A percentile compares a stretch with the other conserved stretches of the same genome.
Conservation (phyloP, 345 rosid genomes). For the Stellera chamaejasme region DNA sequence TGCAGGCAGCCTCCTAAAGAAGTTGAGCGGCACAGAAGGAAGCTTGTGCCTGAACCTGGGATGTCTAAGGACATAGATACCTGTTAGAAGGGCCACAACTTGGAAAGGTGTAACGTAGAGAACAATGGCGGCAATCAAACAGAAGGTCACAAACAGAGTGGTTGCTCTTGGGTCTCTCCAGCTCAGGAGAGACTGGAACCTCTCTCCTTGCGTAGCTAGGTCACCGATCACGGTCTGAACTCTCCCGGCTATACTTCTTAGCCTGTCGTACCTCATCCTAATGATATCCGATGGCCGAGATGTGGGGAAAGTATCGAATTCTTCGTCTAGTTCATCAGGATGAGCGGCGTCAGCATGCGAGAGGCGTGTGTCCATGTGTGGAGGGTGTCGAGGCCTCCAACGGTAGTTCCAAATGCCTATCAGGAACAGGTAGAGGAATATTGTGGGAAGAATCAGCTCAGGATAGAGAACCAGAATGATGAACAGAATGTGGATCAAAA, state of each 20-base stretch:
- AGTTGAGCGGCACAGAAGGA: conserved; percentile 33
- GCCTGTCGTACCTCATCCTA: conserved; percentile 32
- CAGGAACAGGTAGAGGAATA: conserved; percentile 14
- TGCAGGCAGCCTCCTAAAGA: conserved; percentile 93
- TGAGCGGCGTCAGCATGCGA: conserved; percentile 24
- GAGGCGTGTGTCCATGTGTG: conserved; percentile 31
- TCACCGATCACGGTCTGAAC: conserved; percentile 26
- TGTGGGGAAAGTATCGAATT: conserved; percentile 42
- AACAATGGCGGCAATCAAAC: conserved; percentile 9
- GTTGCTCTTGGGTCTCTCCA: conserved; percentile 45
- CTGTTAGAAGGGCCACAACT: not conserved
- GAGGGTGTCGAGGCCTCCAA: conserved; percentile 37
- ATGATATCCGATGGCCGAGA: conserved; percentile 18
- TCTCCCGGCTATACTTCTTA: conserved; percentile 38
- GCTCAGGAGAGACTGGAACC: conserved; percentile 17
- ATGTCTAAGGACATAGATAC: not conserved
- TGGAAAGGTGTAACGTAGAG: conserved; percentile 1
- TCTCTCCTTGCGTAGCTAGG: conserved; percentile 33
- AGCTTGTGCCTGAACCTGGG: conserved; percentile 6
- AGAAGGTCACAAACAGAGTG: conserved; percentile 16
- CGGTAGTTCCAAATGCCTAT: conserved; percentile 15
- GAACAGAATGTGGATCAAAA: conserved; percentile 12
- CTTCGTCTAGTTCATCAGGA: conserved; percentile 41
- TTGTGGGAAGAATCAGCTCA: conserved; percentile 14
- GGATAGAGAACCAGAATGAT: conserved; percentile 15